Evolutionary conservation across 2,329 filamentous ascomycete genomes (phyloP).

Genomic region (Hymenoscyphus infarciens): DNA sequence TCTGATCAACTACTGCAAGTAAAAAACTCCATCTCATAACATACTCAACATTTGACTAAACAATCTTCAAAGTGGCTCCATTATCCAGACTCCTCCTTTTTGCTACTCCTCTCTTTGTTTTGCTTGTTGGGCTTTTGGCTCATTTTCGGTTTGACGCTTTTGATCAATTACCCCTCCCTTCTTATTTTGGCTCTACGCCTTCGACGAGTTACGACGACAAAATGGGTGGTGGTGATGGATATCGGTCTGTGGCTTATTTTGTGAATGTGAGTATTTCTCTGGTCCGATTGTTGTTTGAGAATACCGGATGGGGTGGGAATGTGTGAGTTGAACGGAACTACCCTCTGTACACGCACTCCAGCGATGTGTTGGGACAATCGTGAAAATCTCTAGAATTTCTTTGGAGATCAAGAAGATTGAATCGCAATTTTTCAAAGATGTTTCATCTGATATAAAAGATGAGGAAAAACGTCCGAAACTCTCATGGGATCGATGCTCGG

Average conservation of each 20-base stretch:
- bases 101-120: constrained; percentile 19
- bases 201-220: constrained; percentile 14
- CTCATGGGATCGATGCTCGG: too few relatives aligned
- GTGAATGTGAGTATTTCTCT: constrained; percentile 56
- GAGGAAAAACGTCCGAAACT: background rate
- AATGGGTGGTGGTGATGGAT: constrained; percentile 42
- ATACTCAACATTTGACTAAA: constrained; percentile 3
- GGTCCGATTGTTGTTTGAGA: background rate
- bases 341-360: background rate
- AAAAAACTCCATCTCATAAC: constrained; percentile 6
- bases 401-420: background rate
- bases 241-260: constrained; percentile 68
- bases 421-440: background rate
- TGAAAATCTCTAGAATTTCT: background rate
- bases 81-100: constrained; percentile 19
- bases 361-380: background rate
- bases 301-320: background rate
- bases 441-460: background rate
- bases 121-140: constrained; percentile 22
- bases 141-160: constrained; percentile 16
- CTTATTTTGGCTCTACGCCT: background rate
- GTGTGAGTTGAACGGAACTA: background rate
- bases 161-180: background rate
- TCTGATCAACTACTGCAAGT: background rate
- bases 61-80: constrained; percentile 24